Percentiles rank a stretch among this genome's conserved stretches.
Conservation (phyloP, 2,329 filamentous ascomycete genomes). For the Tympanopsis confertula region DNA sequence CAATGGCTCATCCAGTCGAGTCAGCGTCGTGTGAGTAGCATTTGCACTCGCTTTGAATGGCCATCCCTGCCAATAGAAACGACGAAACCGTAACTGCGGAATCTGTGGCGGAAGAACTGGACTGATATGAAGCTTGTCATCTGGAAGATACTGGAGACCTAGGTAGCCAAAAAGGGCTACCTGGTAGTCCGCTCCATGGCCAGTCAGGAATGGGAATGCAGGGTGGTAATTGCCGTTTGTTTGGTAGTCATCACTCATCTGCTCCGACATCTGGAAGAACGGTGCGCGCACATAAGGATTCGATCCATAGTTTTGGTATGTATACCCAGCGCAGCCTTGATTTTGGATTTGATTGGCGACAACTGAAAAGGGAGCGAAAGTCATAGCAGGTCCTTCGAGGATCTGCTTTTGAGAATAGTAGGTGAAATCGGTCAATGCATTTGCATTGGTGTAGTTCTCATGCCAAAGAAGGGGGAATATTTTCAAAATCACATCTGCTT, state of each 20-base stretch:
- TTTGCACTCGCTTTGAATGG: conserved; percentile 51
- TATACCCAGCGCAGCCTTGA: conserved; percentile 58
- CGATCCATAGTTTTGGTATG: conserved; percentile 52
- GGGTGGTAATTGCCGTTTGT: conserved; percentile 58
- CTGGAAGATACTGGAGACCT: conserved; percentile 41
- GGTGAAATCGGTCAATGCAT: conserved; percentile 36
- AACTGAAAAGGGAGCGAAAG: conserved; percentile 58
- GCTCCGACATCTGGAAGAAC: conserved; percentile 63
- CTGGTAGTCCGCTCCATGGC: conserved; percentile 58
- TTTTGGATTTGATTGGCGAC: conserved; percentile 53
- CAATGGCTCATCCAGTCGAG: conserved; percentile 32
- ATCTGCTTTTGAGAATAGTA: conserved; percentile 63
- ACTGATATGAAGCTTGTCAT: conserved; percentile 48
- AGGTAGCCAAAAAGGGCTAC: conserved; percentile 58
- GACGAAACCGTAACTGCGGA: conserved; percentile 44
- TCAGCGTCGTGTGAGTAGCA: conserved; percentile 50
- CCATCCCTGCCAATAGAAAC: conserved; percentile 56
- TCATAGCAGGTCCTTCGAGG: conserved; percentile 60
- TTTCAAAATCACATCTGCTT: conserved; percentile 58
- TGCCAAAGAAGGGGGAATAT: conserved; percentile 53
- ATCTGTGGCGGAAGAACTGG: conserved; percentile 58
- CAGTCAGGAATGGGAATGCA: conserved; percentile 60
- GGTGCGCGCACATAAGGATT: conserved; percentile 54
- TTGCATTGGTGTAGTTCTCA: conserved; percentile 38
- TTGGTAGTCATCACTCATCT: conserved; percentile 46